Evolutionary conservation across 164 flowering plant species (phyloP).

Genomic region (Dillenia turbinata): DNA sequence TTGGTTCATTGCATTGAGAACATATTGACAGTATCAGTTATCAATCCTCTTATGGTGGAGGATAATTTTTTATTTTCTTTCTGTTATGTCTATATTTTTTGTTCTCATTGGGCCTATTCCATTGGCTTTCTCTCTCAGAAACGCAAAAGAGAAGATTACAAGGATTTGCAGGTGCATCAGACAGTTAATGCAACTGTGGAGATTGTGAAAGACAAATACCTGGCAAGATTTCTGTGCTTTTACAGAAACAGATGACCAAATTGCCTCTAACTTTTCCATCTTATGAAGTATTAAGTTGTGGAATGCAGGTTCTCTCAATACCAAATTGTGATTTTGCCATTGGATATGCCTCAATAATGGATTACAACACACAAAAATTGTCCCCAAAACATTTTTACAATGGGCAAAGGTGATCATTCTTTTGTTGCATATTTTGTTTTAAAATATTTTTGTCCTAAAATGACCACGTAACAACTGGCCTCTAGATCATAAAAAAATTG

Average conservation of each 20-base stretch:
- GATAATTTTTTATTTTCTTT: neutral
- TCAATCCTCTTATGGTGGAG: too few relatives aligned
- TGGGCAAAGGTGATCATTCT: constrained; percentile 69
- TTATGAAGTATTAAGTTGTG: neutral
- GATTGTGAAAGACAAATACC: constrained; percentile 80
- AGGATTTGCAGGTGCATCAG: constrained; percentile 57
- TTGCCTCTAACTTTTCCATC: neutral
- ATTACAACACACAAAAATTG: constrained; percentile 78
- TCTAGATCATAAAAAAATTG: neutral
- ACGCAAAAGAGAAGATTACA: constrained; percentile 48
- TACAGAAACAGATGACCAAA: neutral
- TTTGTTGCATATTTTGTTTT: neutral
- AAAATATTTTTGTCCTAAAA: neutral
- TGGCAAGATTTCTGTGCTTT: constrained; percentile 44
- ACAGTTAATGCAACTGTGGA: constrained; percentile 79
- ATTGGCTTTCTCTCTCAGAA: constrained; percentile 36
- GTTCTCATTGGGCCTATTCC: constrained; percentile 2
- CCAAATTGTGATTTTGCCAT: constrained; percentile 49
- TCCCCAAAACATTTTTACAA: constrained; percentile 43
- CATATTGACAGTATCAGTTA: too few relatives aligned
- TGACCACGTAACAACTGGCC: too few relatives aligned
- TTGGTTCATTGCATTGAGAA: too few relatives aligned
- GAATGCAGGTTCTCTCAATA: constrained; percentile 73
- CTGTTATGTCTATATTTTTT: neutral
- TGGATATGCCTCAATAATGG: constrained; percentile 74